A percentile compares a stretch with the other conserved stretches of the same genome.
These are phyloP conservation scores for Sordaria brevicollis DNA, from an alignment of 495 filamentous ascomycete genomes.

Conservation along the genomic window DNA sequence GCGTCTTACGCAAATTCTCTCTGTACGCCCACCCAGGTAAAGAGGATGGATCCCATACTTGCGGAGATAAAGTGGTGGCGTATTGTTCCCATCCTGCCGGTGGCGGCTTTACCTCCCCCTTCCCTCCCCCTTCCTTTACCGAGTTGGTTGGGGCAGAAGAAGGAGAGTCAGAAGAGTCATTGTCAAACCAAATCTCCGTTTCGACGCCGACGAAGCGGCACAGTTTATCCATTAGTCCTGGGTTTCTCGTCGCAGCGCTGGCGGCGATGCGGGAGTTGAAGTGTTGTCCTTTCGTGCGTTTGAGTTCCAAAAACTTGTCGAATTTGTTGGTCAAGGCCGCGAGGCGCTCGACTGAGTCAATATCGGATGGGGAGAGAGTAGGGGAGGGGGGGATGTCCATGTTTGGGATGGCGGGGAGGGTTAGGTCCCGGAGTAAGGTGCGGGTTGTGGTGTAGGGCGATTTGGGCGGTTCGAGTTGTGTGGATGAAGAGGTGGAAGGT, in stretches of 20 bases:
- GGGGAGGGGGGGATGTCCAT: constrained; percentile 79
- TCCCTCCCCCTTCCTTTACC: no score
- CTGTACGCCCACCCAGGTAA: constrained; percentile 67
- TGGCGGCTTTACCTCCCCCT: background rate
- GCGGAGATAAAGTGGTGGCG: constrained; percentile 53
- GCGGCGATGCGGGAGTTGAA: constrained; percentile 77
- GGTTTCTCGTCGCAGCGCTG: constrained; percentile 67
- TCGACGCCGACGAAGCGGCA: constrained; percentile 70
- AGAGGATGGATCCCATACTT: constrained; percentile 54
- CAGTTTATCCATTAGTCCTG: constrained; percentile 67
- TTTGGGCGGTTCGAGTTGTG: constrained; percentile 34
- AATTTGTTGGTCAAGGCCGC: constrained; percentile 57
- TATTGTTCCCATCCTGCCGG: constrained; percentile 45
- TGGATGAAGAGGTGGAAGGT: background rate
- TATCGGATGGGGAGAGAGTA: constrained; percentile 58
- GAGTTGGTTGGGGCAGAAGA: no score
- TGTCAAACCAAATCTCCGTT: constrained; percentile 25
- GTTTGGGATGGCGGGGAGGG: constrained; percentile 70
- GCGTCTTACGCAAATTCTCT: constrained; percentile 55
- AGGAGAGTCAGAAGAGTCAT: no score
- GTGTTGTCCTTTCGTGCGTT: constrained; percentile 68
- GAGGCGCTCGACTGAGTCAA: background rate
- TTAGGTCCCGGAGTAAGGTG: constrained; percentile 63
- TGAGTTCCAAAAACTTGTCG: constrained; percentile 71
- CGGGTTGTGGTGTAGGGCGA: constrained; percentile 65